Evolutionary conservation across 257 asterid genomes (phyloP).

Genomic region (Cinchona pubescens): DNA sequence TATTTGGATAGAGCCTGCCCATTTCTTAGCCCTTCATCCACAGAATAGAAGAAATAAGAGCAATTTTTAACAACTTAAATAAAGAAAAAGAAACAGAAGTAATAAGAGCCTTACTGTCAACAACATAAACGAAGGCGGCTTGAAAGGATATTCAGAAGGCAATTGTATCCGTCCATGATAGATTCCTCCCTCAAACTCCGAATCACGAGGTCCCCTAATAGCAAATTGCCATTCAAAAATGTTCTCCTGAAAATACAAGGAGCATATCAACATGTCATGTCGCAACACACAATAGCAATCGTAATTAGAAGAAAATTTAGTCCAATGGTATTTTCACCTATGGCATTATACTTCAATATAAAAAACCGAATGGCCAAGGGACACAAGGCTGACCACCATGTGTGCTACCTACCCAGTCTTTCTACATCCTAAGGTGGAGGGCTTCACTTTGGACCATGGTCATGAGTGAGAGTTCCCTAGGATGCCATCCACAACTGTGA

Average conservation of each 20-base stretch:
- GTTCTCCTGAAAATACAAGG: slow-evolving; percentile 50
- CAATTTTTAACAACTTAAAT: not conserved
- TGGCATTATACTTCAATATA: not conserved
- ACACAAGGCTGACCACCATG: no score
- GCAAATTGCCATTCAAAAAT: slow-evolving; percentile 94
- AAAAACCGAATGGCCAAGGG: no score
- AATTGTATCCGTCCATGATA: slow-evolving; percentile 89
- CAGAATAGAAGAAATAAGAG: not conserved
- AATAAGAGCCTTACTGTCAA: slow-evolving; percentile 50
- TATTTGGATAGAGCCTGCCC: not conserved
- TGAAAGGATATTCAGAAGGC: slow-evolving; percentile 82
- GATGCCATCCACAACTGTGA: no score
- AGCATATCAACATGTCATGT: not conserved
- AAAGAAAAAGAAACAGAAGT: not conserved
- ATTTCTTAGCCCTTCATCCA: not conserved
- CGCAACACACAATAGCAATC: not conserved
- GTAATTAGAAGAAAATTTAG: not conserved
- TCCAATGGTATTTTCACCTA: no score
- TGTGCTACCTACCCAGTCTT: no score
- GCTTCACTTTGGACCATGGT: no score
- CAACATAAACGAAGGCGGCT: slow-evolving; percentile 89
- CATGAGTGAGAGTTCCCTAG: no score
- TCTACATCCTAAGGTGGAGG: no score
- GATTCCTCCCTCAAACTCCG: slow-evolving; percentile 86
- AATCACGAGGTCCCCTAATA: slow-evolving; percentile 71